Evolutionary conservation across 805 yeast species (phyloP), one percentile per base, ranked within the genome.

Genomic region (Ogataea henricii): DNA sequence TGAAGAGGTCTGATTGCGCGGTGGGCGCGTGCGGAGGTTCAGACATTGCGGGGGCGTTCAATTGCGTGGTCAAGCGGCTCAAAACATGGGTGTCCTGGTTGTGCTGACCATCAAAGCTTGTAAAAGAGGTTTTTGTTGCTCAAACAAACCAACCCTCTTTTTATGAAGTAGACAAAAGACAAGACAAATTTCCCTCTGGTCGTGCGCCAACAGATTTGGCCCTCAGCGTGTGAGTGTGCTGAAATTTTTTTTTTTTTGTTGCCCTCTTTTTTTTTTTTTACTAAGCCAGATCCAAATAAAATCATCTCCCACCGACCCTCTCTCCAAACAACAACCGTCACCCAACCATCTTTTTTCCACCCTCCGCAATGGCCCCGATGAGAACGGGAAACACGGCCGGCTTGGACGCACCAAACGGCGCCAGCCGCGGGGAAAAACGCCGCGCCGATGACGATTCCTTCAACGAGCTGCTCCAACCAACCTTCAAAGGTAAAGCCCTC

Each of bases 401-500:
- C 13, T 20, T 18, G 36, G 9, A 3, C 8, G 33, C 27, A 12
- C 30, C 6, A 20, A 40, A 32, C 25, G 47, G 47, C 20, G 36
- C 16, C 14, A 16, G 18, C 26, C 35, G 45, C 12, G 37, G 49
- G 18, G 46, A 37, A 26, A 42, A 42, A 26, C 33, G 46, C 27
- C 40, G 34, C n/a, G 46, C 46, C 10, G 41, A 35, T 6, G 46
- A 36, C 12, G 32, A 43, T 14, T 23, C 85, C 3, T 88, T 90
- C 66, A 81, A 79, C 60, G 94, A 89, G 41, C 76, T 92, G 27
- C 69, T 94, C 47, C 77, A 88, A 62, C 92, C 95, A 9, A 77
- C 78, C 14, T 94, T 88, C 68, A 85, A 83, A 63, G 99, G 99
- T 13, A 92, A 89, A 67, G 75, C 77, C 45, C 67, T 94, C 50